Conservation (phyloP, 306 rosid genomes). For the Nissolia schottii region DNA sequence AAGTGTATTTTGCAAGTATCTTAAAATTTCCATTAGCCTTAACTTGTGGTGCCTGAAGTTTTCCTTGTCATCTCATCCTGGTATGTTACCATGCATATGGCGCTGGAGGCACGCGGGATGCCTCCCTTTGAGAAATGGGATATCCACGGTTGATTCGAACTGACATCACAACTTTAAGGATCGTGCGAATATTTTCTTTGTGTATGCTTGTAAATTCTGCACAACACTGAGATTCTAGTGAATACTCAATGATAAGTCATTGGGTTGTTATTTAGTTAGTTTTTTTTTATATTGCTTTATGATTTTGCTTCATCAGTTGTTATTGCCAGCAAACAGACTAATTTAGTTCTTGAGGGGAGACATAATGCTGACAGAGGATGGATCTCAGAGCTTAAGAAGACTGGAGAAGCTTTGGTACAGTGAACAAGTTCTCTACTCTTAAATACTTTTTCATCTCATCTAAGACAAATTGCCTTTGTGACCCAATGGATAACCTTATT, state of each 20-base stretch:
- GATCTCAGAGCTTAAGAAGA: conserved; percentile 74
- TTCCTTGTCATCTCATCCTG: neutral
- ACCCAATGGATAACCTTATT: neutral
- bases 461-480: neutral
- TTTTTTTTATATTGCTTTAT: conserved; percentile 14
- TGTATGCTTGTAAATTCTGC: neutral
- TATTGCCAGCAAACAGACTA: conserved; percentile 63
- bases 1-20: neutral
- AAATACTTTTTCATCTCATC: neutral
- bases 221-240: conserved; percentile 10
- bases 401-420: conserved; percentile 79
- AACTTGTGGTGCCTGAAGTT: conserved; percentile 11
- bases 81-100: neutral
- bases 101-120: neutral
- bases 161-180: neutral
- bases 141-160: conserved; percentile 2
- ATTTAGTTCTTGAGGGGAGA: conserved; percentile 82
- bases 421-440: conserved; percentile 2
- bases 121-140: conserved; percentile 6
- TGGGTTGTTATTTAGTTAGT: neutral
- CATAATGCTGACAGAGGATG: conserved; percentile 87
- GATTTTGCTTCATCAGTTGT: conserved; percentile 34
- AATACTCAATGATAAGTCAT: neutral
- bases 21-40: neutral
- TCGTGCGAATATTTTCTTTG: neutral